Evolutionary conservation across 306 rosid genomes (phyloP).

Genomic region (Pterocarpus santalinus): DNA sequence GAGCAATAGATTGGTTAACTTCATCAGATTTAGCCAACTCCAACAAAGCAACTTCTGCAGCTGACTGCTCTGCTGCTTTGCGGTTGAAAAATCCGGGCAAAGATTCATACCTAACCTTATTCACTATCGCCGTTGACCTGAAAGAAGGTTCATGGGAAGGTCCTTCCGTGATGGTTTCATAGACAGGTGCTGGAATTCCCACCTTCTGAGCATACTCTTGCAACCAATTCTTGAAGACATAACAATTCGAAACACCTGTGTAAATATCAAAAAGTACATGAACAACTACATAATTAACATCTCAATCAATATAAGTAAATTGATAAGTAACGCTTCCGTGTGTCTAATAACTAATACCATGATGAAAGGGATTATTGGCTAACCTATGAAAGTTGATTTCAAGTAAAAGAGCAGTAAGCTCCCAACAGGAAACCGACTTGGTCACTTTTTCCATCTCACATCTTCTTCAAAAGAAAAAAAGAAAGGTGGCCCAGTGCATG

Average conservation of each 20-base stretch:
- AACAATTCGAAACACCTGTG: slow-evolving; percentile 96
- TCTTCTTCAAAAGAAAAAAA: too few species aligned
- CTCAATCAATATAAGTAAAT: too few species aligned
- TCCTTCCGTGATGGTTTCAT: slow-evolving; percentile 91
- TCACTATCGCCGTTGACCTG: slow-evolving; percentile 74
- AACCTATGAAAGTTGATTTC: too few species aligned
- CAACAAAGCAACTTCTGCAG: slow-evolving; percentile 90
- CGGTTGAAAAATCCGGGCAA: slow-evolving; percentile 85
- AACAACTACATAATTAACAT: too few species aligned
- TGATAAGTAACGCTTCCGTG: too few species aligned
- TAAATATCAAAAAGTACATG: too few species aligned
- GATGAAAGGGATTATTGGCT: too few species aligned
- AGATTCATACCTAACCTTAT: slow-evolving; percentile 70
- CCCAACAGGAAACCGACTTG: too few species aligned
- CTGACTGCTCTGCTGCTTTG: slow-evolving; percentile 94
- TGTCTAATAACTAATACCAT: too few species aligned
- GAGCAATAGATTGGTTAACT: slow-evolving; percentile 64
- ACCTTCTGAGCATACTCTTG: slow-evolving; percentile 95
- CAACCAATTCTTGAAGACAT: slow-evolving; percentile 87
- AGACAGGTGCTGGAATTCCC: slow-evolving; percentile 83
- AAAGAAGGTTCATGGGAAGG: slow-evolving; percentile 93
- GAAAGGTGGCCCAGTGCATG: too few species aligned
- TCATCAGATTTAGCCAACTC: slow-evolving; percentile 75
- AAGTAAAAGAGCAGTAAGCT: too few species aligned
- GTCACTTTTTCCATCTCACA: too few species aligned